Base-by-base conservation (phyloP, 768 basidiomycete genomes). In the Amylocystis lapponica region DNA sequence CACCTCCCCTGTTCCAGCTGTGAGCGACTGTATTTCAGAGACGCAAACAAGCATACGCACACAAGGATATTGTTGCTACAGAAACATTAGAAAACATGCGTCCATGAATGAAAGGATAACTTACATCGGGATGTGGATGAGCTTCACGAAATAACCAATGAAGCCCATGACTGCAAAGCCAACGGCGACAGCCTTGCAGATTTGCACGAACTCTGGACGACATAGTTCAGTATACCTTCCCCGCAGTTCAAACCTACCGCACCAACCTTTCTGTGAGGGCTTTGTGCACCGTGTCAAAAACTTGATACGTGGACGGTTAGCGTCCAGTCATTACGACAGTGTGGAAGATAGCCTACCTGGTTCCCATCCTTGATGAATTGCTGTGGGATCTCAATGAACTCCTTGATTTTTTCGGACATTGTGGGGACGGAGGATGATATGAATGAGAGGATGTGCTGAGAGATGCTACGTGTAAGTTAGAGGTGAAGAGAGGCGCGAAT, bases 81-180 rank as follows among this genome's bases (percentile, higher is more conserved):
- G 25, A 31, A 19, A 2, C 12, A 26, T 52, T 19, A 54, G 37
- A 23, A 17, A 46, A 41, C 21, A 22, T 19, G 17, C 14, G 21
- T 13, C 17, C 14, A 36, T 13, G 25, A 32, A 23, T 30, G 39
- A 29, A 41, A 29, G 41, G 14, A 46, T 27, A 23, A 80, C 93
- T 70, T 54, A 95, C 93, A 96, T 95, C 56, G 94, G 93, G 66
- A 95, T 96, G 67, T 97, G 93, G 56, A 98, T 93, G 52, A 97
- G 81, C 67, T 97, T 97, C 53, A 96, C 94, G 61, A 98, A 86
- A 72, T 95, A 99, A 13, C 96, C 96, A 63, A 99, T 93, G 76
- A 97, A 95, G 13, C 96, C 96, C 94, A 98, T 98, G 53, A 99
- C 89, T 39, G 85, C 91, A 59, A 99, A 99, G 12, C 96, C 96